Conservation (phyloP, 2,329 filamentous ascomycete genomes). For the Colletotrichum chrysophilum region DNA sequence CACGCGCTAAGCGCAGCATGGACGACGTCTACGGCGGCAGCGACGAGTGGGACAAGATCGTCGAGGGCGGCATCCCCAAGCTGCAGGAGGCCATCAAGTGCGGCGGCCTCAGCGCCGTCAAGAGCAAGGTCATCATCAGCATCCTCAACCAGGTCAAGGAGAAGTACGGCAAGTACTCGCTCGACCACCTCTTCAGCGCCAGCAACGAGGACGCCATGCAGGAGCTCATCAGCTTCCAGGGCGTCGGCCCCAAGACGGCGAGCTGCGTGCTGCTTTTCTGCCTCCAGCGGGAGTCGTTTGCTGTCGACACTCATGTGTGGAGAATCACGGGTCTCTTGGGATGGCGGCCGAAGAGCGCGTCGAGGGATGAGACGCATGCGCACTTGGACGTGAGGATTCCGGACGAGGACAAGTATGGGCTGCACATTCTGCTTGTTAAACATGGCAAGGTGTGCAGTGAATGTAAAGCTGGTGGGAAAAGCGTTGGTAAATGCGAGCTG, state of each 20-base stretch:
- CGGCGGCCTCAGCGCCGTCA: slow-evolving; percentile 75
- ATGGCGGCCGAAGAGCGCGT: slow-evolving; percentile 48
- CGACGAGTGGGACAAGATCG: slow-evolving; percentile 48
- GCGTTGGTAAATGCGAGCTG: slow-evolving; percentile 42
- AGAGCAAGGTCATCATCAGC: slow-evolving; percentile 73
- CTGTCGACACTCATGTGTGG: slow-evolving; percentile 60
- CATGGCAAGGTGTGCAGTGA: slow-evolving; percentile 52
- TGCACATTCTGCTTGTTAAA: slow-evolving; percentile 54
- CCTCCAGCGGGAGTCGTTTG: slow-evolving; percentile 50
- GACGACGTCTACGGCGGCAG: slow-evolving; percentile 47
- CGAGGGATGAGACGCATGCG: slow-evolving; percentile 51
- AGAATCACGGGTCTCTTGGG: slow-evolving; percentile 53
- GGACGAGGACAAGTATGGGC: slow-evolving; percentile 52
- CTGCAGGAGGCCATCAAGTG: slow-evolving; percentile 68
- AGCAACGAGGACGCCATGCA: slow-evolving; percentile 52
- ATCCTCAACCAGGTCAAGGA: slow-evolving; percentile 69
- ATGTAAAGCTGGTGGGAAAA: slow-evolving; percentile 50
- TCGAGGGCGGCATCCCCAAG: slow-evolving; percentile 39
- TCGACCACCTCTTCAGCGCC: slow-evolving; percentile 52
- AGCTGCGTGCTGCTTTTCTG: slow-evolving; percentile 59
- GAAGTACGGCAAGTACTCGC: slow-evolving; percentile 45
- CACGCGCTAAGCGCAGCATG: slow-evolving; percentile 61
- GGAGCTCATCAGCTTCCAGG: slow-evolving; percentile 54
- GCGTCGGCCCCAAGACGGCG: slow-evolving; percentile 61
- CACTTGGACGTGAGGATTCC: slow-evolving; percentile 55